These are phyloP conservation scores for Monocercomonoides exilis DNA, from an alignment of 78 protist genomes.

Conservation along the genomic window DNA sequence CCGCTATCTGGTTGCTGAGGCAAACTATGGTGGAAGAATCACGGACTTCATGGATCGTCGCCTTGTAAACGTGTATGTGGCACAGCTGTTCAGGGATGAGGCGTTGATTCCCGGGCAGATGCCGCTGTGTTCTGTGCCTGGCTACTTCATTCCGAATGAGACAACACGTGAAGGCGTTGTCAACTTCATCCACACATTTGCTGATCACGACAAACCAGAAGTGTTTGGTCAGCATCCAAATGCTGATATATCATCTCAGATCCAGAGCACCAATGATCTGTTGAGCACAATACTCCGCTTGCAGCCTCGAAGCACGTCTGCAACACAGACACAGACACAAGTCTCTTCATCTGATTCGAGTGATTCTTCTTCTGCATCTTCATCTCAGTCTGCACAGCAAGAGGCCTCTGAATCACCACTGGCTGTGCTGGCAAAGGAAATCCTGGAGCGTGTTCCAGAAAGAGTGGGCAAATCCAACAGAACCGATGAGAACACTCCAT, in stretches of 20 bases:
- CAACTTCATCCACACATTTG: conserved; percentile 51
- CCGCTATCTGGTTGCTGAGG: conserved; percentile 66
- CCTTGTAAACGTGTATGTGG: conserved; percentile 54
- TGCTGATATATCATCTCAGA: conserved; percentile 71
- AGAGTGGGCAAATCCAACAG: conserved; percentile 18
- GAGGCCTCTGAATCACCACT: background rate
- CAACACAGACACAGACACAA: background rate
- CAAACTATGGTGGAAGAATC: conserved; percentile 82
- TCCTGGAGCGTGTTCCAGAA: conserved; percentile 24
- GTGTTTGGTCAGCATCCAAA: conserved; percentile 83
- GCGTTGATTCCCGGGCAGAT: conserved; percentile 17
- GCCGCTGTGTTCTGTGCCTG: conserved; percentile 36
- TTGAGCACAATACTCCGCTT: conserved; percentile 53
- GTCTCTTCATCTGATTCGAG: background rate
- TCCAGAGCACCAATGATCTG: conserved; percentile 38
- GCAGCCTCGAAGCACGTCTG: conserved; percentile 52
- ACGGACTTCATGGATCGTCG: conserved; percentile 78
- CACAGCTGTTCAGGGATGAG: conserved; percentile 32
- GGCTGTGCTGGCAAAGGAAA: conserved; percentile 22
- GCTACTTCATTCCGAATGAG: conserved; percentile 60
- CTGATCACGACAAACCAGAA: conserved; percentile 60
- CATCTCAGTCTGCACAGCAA: background rate
- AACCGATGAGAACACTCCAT: conserved; percentile 36
- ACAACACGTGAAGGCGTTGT: conserved; percentile 36
- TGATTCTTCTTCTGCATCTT: background rate